These are phyloP conservation scores for Mangifera indica DNA, from an alignment of 345 rosid species.

Conservation along the genomic window DNA sequence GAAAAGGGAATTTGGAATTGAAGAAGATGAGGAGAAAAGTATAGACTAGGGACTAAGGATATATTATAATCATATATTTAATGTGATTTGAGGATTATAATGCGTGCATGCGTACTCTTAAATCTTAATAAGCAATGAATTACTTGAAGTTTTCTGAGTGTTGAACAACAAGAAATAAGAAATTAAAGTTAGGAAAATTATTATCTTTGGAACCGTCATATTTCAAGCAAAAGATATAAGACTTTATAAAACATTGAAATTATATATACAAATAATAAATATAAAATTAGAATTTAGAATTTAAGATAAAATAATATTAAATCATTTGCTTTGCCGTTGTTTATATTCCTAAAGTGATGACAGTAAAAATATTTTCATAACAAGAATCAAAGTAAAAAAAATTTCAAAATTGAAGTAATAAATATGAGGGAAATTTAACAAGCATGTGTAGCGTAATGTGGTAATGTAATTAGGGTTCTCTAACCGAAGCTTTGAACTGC, in stretches of 20 bases:
- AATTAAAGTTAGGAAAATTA: neutral
- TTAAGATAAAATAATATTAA: too few species aligned
- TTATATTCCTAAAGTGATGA: too few species aligned
- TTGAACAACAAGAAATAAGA: neutral
- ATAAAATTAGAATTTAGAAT: too few species aligned
- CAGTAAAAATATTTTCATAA: too few species aligned
- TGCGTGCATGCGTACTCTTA: neutral
- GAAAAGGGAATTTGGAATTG: neutral
- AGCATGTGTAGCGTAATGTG: neutral
- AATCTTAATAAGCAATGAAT: neutral
- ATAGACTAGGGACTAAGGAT: neutral
- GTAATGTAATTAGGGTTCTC: neutral
- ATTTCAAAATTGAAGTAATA: too few species aligned
- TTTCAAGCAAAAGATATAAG: too few species aligned
- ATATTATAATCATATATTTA: neutral
- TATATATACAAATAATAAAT: too few species aligned
- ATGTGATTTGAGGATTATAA: neutral
- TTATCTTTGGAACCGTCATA: neutral
- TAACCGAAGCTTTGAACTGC: neutral
- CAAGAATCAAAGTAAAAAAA: too few species aligned
- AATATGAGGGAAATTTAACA: too few species aligned
- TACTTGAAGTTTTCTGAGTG: neutral
- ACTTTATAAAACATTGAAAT: too few species aligned
- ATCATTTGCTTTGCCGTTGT: too few species aligned
- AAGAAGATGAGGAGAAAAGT: neutral